Conservation (phyloP, 495 filamentous ascomycete species). For the Neurospora sp. region DNA sequence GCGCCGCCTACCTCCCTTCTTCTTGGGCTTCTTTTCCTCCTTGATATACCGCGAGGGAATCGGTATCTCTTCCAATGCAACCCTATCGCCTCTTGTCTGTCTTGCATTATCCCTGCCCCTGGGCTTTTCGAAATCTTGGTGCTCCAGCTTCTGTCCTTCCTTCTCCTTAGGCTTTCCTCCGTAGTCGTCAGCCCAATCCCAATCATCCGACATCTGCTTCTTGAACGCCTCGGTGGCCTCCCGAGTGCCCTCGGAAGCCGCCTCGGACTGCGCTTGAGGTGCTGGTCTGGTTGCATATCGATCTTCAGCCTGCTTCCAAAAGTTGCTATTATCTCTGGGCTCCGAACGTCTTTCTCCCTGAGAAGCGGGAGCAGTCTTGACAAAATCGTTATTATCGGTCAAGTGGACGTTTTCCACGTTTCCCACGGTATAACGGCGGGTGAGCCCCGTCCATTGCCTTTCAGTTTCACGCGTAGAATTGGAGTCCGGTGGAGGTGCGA, state of each 20-base stretch:
- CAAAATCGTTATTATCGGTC: neutral
- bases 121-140: neutral
- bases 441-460: neutral
- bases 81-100: neutral
- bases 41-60: neutral
- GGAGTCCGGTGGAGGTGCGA: neutral
- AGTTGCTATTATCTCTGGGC: neutral
- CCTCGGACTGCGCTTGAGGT: neutral
- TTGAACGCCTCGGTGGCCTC: neutral
- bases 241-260: neutral
- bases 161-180: neutral
- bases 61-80: neutral
- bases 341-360: neutral
- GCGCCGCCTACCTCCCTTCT: neutral
- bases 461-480: neutral
- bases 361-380: neutral
- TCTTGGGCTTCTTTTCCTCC: conserved; percentile 11
- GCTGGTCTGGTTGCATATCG: neutral
- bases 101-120: neutral
- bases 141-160: conserved; percentile 2
- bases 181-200: conserved; percentile 8
- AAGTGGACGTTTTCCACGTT: neutral
- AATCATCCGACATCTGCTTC: neutral
- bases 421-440: neutral
- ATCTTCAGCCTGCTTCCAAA: neutral